Conservation (phyloP, 768 basidiomycete species). For the Floccularia luteovirens region DNA sequence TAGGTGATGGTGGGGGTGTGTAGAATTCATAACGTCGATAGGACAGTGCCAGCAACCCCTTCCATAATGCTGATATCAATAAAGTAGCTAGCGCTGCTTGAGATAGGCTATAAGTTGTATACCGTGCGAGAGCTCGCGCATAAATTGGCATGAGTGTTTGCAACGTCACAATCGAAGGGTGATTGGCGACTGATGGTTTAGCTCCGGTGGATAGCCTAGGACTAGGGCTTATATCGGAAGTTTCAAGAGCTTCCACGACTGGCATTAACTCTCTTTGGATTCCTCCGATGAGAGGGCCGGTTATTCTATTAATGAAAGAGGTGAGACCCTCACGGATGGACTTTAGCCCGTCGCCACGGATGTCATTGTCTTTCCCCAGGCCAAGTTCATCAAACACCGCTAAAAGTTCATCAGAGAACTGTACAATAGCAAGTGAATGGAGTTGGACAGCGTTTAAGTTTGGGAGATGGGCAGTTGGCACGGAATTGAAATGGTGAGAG, state of each 20-base stretch:
- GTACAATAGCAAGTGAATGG: slow-evolving; percentile 62
- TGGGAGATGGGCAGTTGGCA: slow-evolving; percentile 41
- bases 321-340: slow-evolving; percentile 62
- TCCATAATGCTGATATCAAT: slow-evolving; percentile 71
- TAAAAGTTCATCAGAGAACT: slow-evolving; percentile 69
- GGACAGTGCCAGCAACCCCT: slow-evolving; percentile 60
- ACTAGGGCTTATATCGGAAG: slow-evolving; percentile 19
- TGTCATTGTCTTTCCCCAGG: slow-evolving; percentile 54
- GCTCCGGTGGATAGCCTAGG: slow-evolving; percentile 20
- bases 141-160: slow-evolving; percentile 59
- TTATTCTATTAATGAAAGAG: slow-evolving; percentile 58
- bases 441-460: slow-evolving; percentile 59
- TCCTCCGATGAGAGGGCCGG: slow-evolving; percentile 53
- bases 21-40: slow-evolving; percentile 41
- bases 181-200: slow-evolving; percentile 28
- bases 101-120: slow-evolving; percentile 42
- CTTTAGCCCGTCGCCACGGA: slow-evolving; percentile 62
- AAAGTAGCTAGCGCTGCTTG: slow-evolving; percentile 62
- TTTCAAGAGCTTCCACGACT: slow-evolving; percentile 57
- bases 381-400: slow-evolving; percentile 61
- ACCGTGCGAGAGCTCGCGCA: slow-evolving; percentile 46
- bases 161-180: slow-evolving; percentile 55
- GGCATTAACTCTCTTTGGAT: slow-evolving; percentile 57
- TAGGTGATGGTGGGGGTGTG: slow-evolving; percentile 23
- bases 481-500: slow-evolving; percentile 50